Conservation (phyloP, 208 protist genomes). For the Phytomonas sp. region DNA sequence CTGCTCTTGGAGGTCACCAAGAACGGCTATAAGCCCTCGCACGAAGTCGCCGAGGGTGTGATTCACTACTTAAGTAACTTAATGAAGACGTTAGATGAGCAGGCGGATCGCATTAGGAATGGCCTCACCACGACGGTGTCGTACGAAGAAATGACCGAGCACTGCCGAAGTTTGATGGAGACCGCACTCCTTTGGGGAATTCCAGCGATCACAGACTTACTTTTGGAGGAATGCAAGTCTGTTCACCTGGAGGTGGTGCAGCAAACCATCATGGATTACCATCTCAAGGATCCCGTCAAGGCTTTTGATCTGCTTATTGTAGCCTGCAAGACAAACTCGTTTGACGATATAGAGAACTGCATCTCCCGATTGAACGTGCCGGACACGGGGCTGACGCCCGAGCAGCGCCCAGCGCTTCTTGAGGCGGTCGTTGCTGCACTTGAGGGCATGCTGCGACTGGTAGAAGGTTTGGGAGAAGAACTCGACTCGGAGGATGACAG, state of each 20-base stretch:
- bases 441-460: conserved; percentile 16
- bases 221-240: neutral
- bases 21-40: neutral
- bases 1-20: neutral
- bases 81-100: neutral
- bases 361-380: conserved; percentile 18
- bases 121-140: neutral
- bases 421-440: conserved; percentile 29
- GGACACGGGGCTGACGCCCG: conserved; percentile 11
- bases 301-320: neutral
- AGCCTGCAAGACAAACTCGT: neutral
- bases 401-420: conserved; percentile 23
- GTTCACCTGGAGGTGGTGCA: neutral
- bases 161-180: neutral
- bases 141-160: neutral
- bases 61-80: neutral
- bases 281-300: neutral
- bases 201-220: neutral
- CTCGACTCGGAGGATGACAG: conserved; percentile 15
- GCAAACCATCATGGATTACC: neutral
- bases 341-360: conserved; percentile 24
- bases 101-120: neutral
- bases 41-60: neutral
- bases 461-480: conserved; percentile 16
- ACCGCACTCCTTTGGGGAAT: neutral